Base-by-base conservation (phyloP, 176 grass and related monocot genomes). In the Coix lacrymajobi region DNA sequence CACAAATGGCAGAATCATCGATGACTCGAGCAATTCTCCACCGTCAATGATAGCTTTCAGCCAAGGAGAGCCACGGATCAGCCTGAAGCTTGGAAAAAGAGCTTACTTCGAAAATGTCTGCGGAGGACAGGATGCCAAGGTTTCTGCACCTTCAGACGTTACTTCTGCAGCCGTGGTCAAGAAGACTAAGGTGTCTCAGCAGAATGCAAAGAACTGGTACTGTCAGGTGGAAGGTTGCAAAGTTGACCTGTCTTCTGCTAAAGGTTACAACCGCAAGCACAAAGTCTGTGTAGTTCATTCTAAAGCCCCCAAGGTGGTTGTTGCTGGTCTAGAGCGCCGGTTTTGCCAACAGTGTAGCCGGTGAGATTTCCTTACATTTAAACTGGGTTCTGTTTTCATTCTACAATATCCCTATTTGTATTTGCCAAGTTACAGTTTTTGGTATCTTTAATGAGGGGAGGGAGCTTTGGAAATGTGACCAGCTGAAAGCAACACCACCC, bases 271-370 rank as follows among this genome's bases (percentile, higher is more conserved):
- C 34, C 87, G 93, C 36, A 95, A 95, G 79, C 93, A 95, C 83
- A 87, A 83, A 69, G 87, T 95, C 44, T 95, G 93, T 25, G 87
- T 90, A 80, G 54, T 19, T 39, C 93, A 95, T 72, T 88, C 90
- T 12, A 95, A 95, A 74, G 87, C 73, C 54, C 82, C 93, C 17
- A 88, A 66, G 67, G 93, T 95, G 22, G 20, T 90, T 63, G 93
- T 95, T 19, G 82, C 87, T 17, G 93, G 93, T 40, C 82, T 90
- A 39, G 93, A 95, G 74, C 87, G 93, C 67, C 85, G 93, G 44
- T 95, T 95, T 71, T 95, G 93, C 49, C 93, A 95, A 76, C 93
- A 95, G 75, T 95, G 93, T 79, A 95, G 93, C 75, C 73, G 87
- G 93, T 95, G 72, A 79, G 54, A 49, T 71, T 70, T 30, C 11